These are phyloP conservation scores for Globisporangium recalcitrans DNA, from an alignment of 352 stramenopile species.

Conservation along the genomic window DNA sequence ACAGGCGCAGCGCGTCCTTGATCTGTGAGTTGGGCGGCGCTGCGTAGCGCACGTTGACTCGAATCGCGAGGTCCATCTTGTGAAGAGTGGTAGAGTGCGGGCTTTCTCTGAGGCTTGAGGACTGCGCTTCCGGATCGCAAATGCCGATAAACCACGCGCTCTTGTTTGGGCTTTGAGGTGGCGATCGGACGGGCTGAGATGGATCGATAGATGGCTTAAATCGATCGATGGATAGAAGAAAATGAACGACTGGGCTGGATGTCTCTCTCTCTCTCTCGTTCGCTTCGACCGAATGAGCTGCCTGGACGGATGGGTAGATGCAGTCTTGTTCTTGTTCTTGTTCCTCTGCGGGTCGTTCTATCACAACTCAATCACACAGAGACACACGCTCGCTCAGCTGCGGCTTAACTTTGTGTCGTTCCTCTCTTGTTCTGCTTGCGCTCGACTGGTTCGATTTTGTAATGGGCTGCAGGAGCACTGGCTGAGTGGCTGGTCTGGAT, in stretches of 20 bases:
- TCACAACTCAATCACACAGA: neutral
- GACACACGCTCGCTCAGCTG: neutral
- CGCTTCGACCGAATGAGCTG: neutral
- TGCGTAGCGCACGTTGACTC: slow-evolving; percentile 85
- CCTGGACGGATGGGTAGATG: neutral
- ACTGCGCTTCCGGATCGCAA: slow-evolving; percentile 5
- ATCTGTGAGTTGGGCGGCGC: slow-evolving; percentile 82
- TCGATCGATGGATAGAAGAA: slow-evolving; percentile 9
- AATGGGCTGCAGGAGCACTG: too few relatives aligned
- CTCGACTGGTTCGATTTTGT: slow-evolving; percentile 10
- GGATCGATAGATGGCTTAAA: slow-evolving; percentile 7
- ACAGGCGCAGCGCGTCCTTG: slow-evolving; percentile 80
- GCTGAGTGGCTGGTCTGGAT: slow-evolving; percentile 3
- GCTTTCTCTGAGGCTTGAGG: neutral
- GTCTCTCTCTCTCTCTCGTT: too few relatives aligned
- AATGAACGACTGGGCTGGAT: too few relatives aligned
- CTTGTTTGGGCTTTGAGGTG: neutral
- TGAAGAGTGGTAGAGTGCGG: neutral
- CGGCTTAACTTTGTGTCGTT: neutral
- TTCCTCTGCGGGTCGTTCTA: slow-evolving; percentile 7
- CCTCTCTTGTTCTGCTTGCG: neutral
- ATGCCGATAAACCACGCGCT: neutral
- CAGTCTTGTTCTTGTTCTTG: slow-evolving; percentile 7
- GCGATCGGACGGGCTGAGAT: neutral
- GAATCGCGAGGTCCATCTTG: slow-evolving; percentile 82